phyloP scores from a whole-genome alignment of 1,284 basidiomycete genomes.

The Trichosporon sp. region DNA sequence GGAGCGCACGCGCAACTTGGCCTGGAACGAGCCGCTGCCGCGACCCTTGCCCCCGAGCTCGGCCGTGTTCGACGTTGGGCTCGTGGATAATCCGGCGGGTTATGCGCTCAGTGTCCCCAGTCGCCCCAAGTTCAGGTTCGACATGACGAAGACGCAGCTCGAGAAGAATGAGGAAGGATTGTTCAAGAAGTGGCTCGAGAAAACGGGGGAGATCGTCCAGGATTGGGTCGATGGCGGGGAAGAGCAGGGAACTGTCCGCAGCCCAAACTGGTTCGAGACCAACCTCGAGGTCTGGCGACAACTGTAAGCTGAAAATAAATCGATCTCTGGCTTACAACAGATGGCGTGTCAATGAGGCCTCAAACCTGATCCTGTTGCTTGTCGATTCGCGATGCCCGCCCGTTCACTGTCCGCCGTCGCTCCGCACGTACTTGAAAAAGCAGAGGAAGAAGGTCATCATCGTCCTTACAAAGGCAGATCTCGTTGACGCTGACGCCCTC shows the following conservation, averaged over 20 bases:
- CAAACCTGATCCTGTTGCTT: slow-evolving; percentile 78
- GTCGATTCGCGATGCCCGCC: slow-evolving; percentile 83
- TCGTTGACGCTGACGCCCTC: slow-evolving; percentile 64
- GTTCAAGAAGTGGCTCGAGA: slow-evolving; percentile 72
- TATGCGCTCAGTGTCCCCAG: slow-evolving; percentile 62
- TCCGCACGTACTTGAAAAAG: slow-evolving; percentile 58
- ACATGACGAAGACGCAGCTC: slow-evolving; percentile 81
- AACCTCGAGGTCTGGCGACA: slow-evolving; percentile 92
- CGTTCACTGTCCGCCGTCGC: slow-evolving; percentile 62
- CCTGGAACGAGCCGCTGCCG: slow-evolving; percentile 61
- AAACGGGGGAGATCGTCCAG: slow-evolving; percentile 64
- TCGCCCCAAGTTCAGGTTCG: slow-evolving; percentile 78
- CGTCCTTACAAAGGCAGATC: slow-evolving; percentile 81
- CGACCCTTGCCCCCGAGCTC: slow-evolving; percentile 64
- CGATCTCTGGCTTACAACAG: slow-evolving; percentile 55
- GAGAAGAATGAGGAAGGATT: slow-evolving; percentile 78
- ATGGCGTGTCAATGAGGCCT: slow-evolving; percentile 84
- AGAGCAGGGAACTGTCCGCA: slow-evolving; percentile 37
- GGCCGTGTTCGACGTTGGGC: slow-evolving; percentile 58
- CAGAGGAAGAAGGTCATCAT: slow-evolving; percentile 67
- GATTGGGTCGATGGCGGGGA: slow-evolving; percentile 60
- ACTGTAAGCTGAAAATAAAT: slow-evolving; percentile 56
- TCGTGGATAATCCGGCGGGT: slow-evolving; percentile 32
- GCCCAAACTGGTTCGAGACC: slow-evolving; percentile 74
- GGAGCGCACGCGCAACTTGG: slow-evolving; percentile 65